Percentiles rank a stretch among this genome's conserved stretches.
Conservation (phyloP, 495 filamentous ascomycete species). For the Daldinia decipiens region DNA sequence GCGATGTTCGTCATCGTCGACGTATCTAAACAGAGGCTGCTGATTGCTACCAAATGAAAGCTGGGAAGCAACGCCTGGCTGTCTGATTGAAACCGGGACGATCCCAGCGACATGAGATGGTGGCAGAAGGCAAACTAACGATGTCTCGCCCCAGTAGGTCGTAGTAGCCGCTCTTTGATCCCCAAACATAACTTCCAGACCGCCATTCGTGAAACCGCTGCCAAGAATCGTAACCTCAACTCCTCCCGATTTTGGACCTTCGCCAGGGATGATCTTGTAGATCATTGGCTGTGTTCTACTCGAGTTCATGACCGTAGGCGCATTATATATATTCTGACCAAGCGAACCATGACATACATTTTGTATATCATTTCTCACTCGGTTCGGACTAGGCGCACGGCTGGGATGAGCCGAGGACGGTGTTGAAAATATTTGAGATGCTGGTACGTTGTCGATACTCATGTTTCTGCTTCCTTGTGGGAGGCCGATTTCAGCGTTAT, state of each 20-base stretch:
- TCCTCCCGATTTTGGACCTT: slow-evolving; percentile 83
- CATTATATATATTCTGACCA: slow-evolving; percentile 55
- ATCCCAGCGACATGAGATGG: slow-evolving; percentile 73
- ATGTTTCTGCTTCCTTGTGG: slow-evolving; percentile 60
- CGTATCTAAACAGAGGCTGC: slow-evolving; percentile 68
- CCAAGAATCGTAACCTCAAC: slow-evolving; percentile 87
- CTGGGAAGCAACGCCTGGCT: slow-evolving; percentile 52
- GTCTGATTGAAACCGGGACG: slow-evolving; percentile 78
- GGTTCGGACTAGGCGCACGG: slow-evolving; percentile 61
- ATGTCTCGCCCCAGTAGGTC: slow-evolving; percentile 82
- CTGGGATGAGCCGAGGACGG: slow-evolving; percentile 70
- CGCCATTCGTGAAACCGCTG: slow-evolving; percentile 74
- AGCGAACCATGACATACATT: slow-evolving; percentile 54
- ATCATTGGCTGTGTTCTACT: slow-evolving; percentile 64
- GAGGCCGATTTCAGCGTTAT: slow-evolving; percentile 60
- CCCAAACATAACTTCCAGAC: slow-evolving; percentile 88
- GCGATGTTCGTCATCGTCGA: slow-evolving; percentile 80
- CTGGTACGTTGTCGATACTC: slow-evolving; percentile 65
- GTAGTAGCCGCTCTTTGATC: slow-evolving; percentile 79
- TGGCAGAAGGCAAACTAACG: slow-evolving; percentile 85
- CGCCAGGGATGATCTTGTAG: slow-evolving; percentile 79
- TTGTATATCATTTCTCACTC: slow-evolving; percentile 57
- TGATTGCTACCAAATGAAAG: slow-evolving; percentile 58
- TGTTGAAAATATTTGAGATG: slow-evolving; percentile 70
- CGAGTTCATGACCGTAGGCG: slow-evolving; percentile 48